Evolutionary conservation across 2,329 filamentous ascomycete species (phyloP).

Genomic region (Penicillium occitanis): DNA sequence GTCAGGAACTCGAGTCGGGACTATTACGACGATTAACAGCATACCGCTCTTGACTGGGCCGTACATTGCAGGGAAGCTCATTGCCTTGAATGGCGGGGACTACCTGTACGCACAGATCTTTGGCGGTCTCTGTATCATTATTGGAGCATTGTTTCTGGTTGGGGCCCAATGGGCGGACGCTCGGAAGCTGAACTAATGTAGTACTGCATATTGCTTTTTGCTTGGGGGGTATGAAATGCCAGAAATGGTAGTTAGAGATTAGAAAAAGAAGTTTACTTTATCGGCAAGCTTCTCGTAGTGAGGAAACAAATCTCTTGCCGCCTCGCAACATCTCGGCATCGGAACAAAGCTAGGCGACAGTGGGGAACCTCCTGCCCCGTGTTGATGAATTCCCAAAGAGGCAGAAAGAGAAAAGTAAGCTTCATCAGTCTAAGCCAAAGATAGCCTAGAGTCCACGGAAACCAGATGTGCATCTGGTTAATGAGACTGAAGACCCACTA

Average conservation of each 20-base stretch:
- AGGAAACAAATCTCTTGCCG: not conserved
- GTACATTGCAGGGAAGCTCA: constrained; percentile 55
- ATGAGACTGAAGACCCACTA: not conserved
- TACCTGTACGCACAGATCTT: constrained; percentile 55
- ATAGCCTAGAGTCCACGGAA: not conserved
- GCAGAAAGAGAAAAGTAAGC: not conserved
- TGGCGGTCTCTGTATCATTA: constrained; percentile 12
- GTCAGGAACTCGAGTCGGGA: constrained; percentile 55
- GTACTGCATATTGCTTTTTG: not conserved
- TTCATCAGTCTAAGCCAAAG: not conserved
- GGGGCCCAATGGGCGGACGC: constrained; percentile 12
- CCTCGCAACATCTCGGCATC: not conserved
- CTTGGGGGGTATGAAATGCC: not conserved
- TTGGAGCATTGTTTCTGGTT: constrained; percentile 11
- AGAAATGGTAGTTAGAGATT: not conserved
- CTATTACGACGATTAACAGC: constrained; percentile 56
- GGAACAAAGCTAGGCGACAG: not conserved
- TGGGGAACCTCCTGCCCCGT: not conserved
- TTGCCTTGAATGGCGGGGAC: constrained; percentile 45
- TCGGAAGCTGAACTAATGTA: constrained; percentile 10
- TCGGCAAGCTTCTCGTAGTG: not conserved
- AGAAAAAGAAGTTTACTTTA: not conserved
- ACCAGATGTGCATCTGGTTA: not conserved
- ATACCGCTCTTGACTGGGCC: constrained; percentile 56
- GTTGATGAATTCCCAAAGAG: not conserved